Base-by-base conservation (phyloP, 2,329 filamentous ascomycete species). In the Aspergillus sp. region DNA sequence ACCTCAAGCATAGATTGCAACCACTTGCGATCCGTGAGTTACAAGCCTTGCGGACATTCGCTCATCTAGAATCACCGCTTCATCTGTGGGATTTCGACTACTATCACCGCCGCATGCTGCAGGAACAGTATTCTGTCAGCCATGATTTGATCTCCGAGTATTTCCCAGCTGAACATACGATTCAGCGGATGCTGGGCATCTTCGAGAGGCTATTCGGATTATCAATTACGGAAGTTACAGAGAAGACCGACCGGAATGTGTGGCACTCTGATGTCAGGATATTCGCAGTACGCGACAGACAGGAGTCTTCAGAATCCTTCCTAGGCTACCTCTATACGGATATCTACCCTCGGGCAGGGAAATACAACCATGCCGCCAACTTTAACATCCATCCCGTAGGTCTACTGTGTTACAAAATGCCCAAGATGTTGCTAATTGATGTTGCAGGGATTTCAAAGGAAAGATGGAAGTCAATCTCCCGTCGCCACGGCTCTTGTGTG, bases 341-440 rank as follows among this genome's bases (percentile, higher is more conserved):
- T 10, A 42, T 55, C 38, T 55, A 55, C 25, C 53, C 53, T 7
- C 53, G 53, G 17, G 8, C 17, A 11, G 53, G 53, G 3, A 55
- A 55, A 41, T 55, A 55, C 41, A 55, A 55, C 39, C 53, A 55
- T n/a, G 53, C 53, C n/a, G 53, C 53, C 17, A 55, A 55, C 21
- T 55, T 55, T 15, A 21, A 55, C 8, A 47, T 55, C 25, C 42
- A 47, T 21, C 53, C 53, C 5, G 53, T 55, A 44, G 4, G 39
- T 30, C 23, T 2, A 8, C 13, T 21, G 4, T 13, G 19, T 13
- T 17, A n/a, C 3, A 27, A 23, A 42, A 23, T 1, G 4, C 10
- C 1, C 0, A 3, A 5, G 2, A 7, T 38, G 23, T 42, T 7
- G 8, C 23, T 10, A 7, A 15, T 8, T 0, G 1, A 13, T 30